Conservation (phyloP, 306 rosid genomes). For the Echinosophora koreensis region DNA sequence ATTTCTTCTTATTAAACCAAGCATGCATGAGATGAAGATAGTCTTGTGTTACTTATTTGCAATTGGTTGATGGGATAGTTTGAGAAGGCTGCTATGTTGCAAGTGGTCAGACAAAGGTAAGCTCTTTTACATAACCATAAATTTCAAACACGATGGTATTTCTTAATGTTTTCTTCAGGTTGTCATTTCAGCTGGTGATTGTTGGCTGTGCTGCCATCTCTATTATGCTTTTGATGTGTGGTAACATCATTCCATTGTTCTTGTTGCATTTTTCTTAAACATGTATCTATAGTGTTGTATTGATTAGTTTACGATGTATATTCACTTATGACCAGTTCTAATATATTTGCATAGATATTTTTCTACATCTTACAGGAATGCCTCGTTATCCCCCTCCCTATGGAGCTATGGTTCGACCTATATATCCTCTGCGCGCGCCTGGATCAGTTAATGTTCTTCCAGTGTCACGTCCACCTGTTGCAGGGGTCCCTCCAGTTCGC, state of each 20-base stretch:
- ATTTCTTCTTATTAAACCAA: conserved; percentile 47
- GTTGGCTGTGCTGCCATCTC: conserved; percentile 94
- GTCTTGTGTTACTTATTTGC: conserved; percentile 64
- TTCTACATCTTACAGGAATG: conserved; percentile 78
- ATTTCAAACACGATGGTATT: conserved; percentile 67
- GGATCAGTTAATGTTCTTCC: conserved; percentile 83
- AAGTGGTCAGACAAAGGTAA: conserved; percentile 83
- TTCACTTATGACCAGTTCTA: conserved; percentile 58
- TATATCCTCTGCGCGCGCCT: conserved; percentile 78
- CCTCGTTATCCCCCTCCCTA: conserved; percentile 87
- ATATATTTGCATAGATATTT: conserved; percentile 75
- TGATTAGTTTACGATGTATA: conserved; percentile 39
- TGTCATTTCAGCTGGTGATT: conserved; percentile 91
- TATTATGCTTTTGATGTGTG: conserved; percentile 87
- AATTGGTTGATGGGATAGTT: conserved; percentile 78
- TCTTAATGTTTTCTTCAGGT: conserved; percentile 84
- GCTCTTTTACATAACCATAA: conserved; percentile 59
- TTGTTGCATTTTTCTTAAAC: conserved; percentile 46
- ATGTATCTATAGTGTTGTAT: conserved; percentile 48
- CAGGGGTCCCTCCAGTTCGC: conserved; percentile 83
- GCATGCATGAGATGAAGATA: conserved; percentile 66
- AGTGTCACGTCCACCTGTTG: conserved; percentile 79
- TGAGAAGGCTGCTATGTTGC: conserved; percentile 73
- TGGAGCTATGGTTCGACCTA: conserved; percentile 77
- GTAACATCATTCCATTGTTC: conserved; percentile 73